A percentile compares a stretch with the other conserved stretches of the same genome.
Conservation (phyloP, 345 rosid species). For the Hibiscus tridactylites region DNA sequence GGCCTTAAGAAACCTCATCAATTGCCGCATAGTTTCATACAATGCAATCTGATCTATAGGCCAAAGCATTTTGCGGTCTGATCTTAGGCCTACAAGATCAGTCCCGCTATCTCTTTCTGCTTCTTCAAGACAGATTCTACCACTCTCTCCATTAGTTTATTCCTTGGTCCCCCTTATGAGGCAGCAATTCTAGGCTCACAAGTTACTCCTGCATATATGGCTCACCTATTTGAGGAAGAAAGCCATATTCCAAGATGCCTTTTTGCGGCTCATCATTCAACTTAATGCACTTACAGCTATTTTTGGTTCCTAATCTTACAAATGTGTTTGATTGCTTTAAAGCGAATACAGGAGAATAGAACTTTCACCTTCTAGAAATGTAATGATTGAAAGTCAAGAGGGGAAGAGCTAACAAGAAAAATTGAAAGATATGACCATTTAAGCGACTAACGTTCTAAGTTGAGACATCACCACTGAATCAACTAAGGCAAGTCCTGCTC, state of each 20-base stretch:
- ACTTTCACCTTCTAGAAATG: not conserved
- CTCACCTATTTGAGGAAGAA: not conserved
- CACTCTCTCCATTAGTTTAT: not conserved
- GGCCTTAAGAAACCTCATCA: no score
- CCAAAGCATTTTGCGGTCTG: no score
- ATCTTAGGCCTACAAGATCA: no score
- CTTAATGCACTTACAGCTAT: not conserved
- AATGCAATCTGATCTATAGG: no score
- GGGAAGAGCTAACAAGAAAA: not conserved
- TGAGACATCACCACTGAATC: slow-evolving; percentile 95
- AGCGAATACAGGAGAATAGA: not conserved
- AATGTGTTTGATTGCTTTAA: not conserved
- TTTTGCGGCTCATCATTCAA: not conserved
- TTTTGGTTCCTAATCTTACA: not conserved
- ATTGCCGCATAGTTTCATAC: no score
- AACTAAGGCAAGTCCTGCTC: slow-evolving; percentile 83
- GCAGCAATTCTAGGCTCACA: not conserved
- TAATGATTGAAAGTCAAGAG: not conserved
- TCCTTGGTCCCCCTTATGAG: not conserved
- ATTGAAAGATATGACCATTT: slow-evolving; percentile 4
- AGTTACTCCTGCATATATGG: not conserved
- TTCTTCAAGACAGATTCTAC: no score
- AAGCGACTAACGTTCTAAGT: slow-evolving; percentile 48
- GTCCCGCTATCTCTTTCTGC: no score
- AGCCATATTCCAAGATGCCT: not conserved